phyloP scores from a whole-genome alignment of 2,329 filamentous ascomycete species.

The Sporothrix curviconia region DNA sequence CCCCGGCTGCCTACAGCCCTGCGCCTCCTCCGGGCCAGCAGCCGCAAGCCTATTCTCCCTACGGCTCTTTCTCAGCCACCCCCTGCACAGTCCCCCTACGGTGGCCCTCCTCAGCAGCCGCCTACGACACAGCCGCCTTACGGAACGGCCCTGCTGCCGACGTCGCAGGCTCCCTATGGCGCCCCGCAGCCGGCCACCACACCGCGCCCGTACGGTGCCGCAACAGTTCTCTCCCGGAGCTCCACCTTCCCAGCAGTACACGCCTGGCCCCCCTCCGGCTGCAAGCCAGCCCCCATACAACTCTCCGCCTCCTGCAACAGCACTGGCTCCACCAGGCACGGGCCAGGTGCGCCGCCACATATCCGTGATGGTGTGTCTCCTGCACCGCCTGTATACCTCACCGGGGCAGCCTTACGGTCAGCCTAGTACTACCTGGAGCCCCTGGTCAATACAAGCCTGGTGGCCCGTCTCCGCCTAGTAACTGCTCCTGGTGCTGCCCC shows the following conservation, averaged over 20 bases:
- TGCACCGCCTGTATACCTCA: background rate
- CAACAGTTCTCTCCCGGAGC: too few relatives aligned
- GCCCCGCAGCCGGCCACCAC: background rate
- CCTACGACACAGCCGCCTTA: slow-evolving; percentile 2
- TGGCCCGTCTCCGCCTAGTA: background rate
- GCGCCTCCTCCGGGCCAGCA: slow-evolving; percentile 4
- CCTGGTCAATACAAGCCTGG: background rate
- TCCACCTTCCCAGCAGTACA: too few relatives aligned
- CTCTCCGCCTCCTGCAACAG: background rate
- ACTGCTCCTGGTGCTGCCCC: background rate
- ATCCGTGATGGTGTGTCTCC: background rate
- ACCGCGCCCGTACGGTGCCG: background rate
- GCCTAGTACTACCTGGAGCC: background rate
- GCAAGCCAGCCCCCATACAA: background rate
- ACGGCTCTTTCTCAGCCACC: background rate
- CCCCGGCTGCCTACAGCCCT: background rate
- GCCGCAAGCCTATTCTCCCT: background rate
- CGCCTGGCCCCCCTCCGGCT: background rate
- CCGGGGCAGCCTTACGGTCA: background rate
- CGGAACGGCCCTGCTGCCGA: background rate
- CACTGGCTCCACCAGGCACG: background rate
- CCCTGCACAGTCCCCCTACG: background rate
- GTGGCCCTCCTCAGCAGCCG: background rate
- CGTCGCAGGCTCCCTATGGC: background rate
- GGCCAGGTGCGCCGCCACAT: background rate